phyloP scores from a whole-genome alignment of 1,139 yeast species.

The Blastobotrys capitulatus region DNA sequence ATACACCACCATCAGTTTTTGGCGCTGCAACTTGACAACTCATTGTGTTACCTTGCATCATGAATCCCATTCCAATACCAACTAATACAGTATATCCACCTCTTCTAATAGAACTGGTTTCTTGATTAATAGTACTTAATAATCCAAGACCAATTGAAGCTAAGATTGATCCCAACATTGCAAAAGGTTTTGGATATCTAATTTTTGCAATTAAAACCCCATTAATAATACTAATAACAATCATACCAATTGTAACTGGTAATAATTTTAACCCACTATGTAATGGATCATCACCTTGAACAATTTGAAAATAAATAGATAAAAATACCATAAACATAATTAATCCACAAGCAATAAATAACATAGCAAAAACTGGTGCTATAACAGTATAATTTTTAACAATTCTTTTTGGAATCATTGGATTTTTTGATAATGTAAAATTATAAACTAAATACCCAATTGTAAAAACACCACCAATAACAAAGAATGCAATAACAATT shows the following conservation, averaged over 20 bases:
- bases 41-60: conserved; percentile 48
- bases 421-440: conserved; percentile 40
- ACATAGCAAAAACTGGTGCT: conserved; percentile 24
- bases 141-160: conserved; percentile 52
- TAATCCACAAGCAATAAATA: conserved; percentile 42
- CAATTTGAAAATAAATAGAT: conserved; percentile 53
- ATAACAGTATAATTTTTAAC: conserved; percentile 18
- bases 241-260: conserved; percentile 49
- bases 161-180: conserved; percentile 41
- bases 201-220: conserved; percentile 46
- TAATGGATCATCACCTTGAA: conserved; percentile 44
- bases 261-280: conserved; percentile 54
- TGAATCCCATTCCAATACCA: conserved; percentile 52
- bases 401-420: conserved; percentile 43
- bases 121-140: conserved; percentile 36
- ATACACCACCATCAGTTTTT: conserved; percentile 42
- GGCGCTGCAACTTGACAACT: conserved; percentile 48
- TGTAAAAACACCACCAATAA: conserved; percentile 44
- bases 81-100: conserved; percentile 51
- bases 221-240: conserved; percentile 42
- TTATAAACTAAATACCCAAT: conserved; percentile 45
- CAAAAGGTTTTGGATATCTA: conserved; percentile 45
- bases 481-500: conserved; percentile 49
- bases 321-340: conserved; percentile 42
- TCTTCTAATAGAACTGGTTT: conserved; percentile 12